These are phyloP conservation scores for Nakazawaea ambrosiae DNA, from an alignment of 805 yeast genomes.

Conservation along the genomic window DNA sequence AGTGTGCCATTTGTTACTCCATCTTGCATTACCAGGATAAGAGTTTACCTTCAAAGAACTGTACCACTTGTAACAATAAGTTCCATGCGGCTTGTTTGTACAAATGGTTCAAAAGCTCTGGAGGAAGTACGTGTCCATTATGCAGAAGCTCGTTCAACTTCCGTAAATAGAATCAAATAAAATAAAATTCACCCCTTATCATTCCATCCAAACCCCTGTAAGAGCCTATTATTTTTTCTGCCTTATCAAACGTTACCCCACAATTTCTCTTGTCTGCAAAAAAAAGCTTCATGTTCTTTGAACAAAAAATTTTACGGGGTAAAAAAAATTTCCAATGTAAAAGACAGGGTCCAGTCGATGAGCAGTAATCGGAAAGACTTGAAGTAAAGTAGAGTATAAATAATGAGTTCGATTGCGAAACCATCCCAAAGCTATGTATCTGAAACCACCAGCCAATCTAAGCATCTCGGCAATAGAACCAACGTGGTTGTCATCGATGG, in stretches of 20 bases:
- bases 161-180: slow-evolving; percentile 4
- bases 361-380: too few species aligned
- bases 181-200: background rate
- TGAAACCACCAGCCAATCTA: too few species aligned
- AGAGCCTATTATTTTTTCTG: too few species aligned
- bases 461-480: too few species aligned
- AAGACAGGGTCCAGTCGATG: too few species aligned
- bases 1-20: slow-evolving; percentile 95
- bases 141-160: slow-evolving; percentile 69
- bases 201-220: background rate
- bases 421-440: too few species aligned
- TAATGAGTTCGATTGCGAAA: too few species aligned
- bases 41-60: slow-evolving; percentile 80
- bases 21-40: slow-evolving; percentile 81
- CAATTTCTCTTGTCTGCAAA: too few species aligned
- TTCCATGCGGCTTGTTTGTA: slow-evolving; percentile 94
- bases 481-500: too few species aligned
- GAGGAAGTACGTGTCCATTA: slow-evolving; percentile 88
- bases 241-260: background rate
- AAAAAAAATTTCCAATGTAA: too few species aligned
- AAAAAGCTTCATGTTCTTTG: background rate
- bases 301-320: too few species aligned
- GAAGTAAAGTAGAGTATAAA: too few species aligned
- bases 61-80: slow-evolving; percentile 87
- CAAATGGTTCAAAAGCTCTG: slow-evolving; percentile 96